phyloP scores from a whole-genome alignment of 2,329 filamentous ascomycete genomes.

The Ceratocystis harringtonii region DNA sequence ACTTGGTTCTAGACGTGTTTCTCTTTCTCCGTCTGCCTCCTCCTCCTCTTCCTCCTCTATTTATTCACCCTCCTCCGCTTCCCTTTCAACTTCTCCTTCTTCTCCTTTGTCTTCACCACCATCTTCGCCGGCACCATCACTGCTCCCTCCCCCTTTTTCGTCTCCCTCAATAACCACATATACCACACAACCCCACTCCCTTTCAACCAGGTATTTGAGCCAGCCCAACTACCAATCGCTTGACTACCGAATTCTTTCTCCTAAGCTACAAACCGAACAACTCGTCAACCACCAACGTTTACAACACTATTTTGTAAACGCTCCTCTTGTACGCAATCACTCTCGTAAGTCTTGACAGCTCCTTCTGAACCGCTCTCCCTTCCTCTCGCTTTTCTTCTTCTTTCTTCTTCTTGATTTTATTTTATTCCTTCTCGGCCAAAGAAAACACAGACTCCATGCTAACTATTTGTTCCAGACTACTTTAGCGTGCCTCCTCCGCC shows the following conservation, averaged over 20 bases:
- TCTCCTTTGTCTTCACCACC: background rate
- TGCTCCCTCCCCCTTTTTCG: background rate
- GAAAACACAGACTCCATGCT: background rate
- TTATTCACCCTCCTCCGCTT: background rate
- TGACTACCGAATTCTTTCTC: slow-evolving; percentile 3
- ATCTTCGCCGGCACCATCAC: background rate
- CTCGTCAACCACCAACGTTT: slow-evolving; percentile 9
- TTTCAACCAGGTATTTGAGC: background rate
- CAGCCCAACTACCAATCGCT: background rate
- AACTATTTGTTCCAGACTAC: background rate
- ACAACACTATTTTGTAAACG: slow-evolving; percentile 9
- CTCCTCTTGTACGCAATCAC: background rate
- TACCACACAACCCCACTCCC: slow-evolving; percentile 7
- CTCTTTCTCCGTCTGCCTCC: background rate
- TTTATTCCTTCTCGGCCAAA: background rate
- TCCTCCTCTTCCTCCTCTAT: background rate
- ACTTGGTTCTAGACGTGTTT: background rate
- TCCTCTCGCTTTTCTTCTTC: background rate
- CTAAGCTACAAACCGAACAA: background rate
- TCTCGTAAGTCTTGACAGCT: background rate
- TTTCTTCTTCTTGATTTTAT: background rate
- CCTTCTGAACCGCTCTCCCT: background rate
- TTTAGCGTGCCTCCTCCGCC: slow-evolving; percentile 29
- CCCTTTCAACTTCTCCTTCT: background rate
- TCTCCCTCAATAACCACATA: slow-evolving; percentile 11